Evolutionary conservation across 768 basidiomycete genomes (phyloP), one percentile per base, ranked within the genome.

Genomic region (Lyophyllum semitale): DNA sequence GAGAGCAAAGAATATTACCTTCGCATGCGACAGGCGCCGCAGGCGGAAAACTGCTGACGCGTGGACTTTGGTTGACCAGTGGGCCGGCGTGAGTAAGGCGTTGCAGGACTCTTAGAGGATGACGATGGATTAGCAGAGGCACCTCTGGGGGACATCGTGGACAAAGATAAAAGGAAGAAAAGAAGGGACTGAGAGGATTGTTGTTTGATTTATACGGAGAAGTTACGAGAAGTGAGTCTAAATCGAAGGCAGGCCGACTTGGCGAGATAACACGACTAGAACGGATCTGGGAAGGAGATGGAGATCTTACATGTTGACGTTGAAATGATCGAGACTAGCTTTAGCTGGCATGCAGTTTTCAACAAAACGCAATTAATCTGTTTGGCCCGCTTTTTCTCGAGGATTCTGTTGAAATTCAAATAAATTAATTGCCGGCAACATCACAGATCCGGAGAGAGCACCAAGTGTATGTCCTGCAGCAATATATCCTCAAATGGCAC

Each of bases 11-110:
- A 44, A 33, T 46, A 53, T 20, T 60, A 89, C 88, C 95, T 83
- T 68, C 95, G 74, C 85, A 91, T 91, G 57, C 93, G 85, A 71
- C 95, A 97, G 27, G 93, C 92, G 54, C 93, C 93, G 68, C 95
- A 96, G 8, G 94, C 94, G n/a, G 89, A 91, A 72, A 92, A 93
- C 63, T 96, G 91, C 63, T 90, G 87, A 57, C 90, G 76, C 2
- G 85, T 81, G 26, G 90, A 89, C 68, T 91, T 91, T 52, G 88
- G 83, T 53, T 86, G 82, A n/a, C 77, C 78, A 4, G 79, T 63
- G 8, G 81, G 69, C 20, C 85, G 79, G 35, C 85, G 83, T 13
- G 73, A 69, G 66, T 78, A 79, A 29, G 75, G 77, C 27, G 77
- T 62, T 33, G 73, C 68, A 25, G 71, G 58, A 42, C 51, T 62